Conservation (phyloP, 495 filamentous ascomycete species). For the Saxispiralis lemnorum region DNA sequence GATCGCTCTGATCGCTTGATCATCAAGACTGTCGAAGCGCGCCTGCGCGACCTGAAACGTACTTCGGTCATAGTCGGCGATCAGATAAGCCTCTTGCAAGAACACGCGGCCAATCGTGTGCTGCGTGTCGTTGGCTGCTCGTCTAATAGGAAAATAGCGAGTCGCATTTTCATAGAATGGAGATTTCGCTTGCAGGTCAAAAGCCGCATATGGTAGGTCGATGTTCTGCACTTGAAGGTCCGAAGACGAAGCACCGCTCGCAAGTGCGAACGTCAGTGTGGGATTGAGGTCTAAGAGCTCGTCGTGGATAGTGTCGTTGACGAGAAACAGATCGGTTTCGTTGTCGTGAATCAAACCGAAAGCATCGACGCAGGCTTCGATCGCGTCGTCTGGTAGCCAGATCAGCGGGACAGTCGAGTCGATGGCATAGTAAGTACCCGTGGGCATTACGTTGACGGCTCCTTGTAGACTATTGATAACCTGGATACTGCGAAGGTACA, state of each 20-base stretch:
- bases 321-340: slow-evolving; percentile 17
- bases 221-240: slow-evolving; percentile 20
- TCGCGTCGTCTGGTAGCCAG: slow-evolving; percentile 22
- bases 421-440: slow-evolving; percentile 17
- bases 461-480: slow-evolving; percentile 5
- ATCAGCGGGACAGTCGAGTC: slow-evolving; percentile 20
- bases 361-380: slow-evolving; percentile 19
- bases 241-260: slow-evolving; percentile 21
- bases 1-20: no score
- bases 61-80: slow-evolving; percentile 18
- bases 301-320: slow-evolving; percentile 20
- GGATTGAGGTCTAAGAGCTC: slow-evolving; percentile 18
- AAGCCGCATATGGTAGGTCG: slow-evolving; percentile 21
- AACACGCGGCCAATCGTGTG: slow-evolving; percentile 23
- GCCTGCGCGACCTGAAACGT: slow-evolving; percentile 21
- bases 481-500: slow-evolving; percentile 20
- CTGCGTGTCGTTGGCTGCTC: slow-evolving; percentile 20
- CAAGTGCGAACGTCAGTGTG: slow-evolving; percentile 20
- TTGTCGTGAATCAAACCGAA: slow-evolving; percentile 22
- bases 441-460: slow-evolving; percentile 7
- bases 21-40: no score
- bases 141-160: slow-evolving; percentile 22
- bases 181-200: slow-evolving; percentile 19
- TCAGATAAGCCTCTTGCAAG: slow-evolving; percentile 22
- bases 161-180: slow-evolving; percentile 8